Conservation (phyloP, 2,329 filamentous ascomycete genomes). For the Orbilia ellipsospora region DNA sequence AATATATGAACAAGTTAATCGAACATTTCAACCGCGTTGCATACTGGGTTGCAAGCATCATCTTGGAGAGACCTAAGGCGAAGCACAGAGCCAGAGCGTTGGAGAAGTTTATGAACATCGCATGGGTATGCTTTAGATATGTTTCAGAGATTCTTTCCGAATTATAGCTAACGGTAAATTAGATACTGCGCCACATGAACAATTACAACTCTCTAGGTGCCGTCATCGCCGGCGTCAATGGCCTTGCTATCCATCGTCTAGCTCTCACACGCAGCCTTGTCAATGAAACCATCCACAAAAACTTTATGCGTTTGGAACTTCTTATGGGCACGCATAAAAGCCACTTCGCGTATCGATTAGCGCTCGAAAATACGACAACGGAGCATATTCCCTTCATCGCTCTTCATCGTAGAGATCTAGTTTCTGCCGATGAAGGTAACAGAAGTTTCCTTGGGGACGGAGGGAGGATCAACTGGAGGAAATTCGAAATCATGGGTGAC, state of each 20-base stretch:
- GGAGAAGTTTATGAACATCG: constrained; percentile 95
- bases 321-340: constrained; percentile 94
- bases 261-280: constrained; percentile 82
- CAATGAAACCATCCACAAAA: constrained; percentile 76
- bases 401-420: constrained; percentile 86
- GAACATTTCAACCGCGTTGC: constrained; percentile 89
- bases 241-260: constrained; percentile 84
- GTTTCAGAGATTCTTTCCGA: constrained; percentile 56
- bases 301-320: constrained; percentile 87
- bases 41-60: constrained; percentile 83
- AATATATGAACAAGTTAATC: constrained; percentile 94
- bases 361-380: constrained; percentile 93
- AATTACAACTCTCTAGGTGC: constrained; percentile 98
- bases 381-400: constrained; percentile 95
- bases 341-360: constrained; percentile 93
- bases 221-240: constrained; percentile 90
- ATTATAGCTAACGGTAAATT: constrained; percentile 39
- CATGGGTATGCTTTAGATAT: constrained; percentile 64
- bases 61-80: constrained; percentile 90
- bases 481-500: constrained; percentile 95
- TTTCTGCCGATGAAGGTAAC: constrained; percentile 92
- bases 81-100: constrained; percentile 92
- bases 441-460: constrained; percentile 80
- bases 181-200: constrained; percentile 87
- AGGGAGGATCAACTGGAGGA: constrained; percentile 93